Evolutionary conservation across 2,329 filamentous ascomycete species (phyloP).

Genomic region (Plectosphaerella cucumerina): DNA sequence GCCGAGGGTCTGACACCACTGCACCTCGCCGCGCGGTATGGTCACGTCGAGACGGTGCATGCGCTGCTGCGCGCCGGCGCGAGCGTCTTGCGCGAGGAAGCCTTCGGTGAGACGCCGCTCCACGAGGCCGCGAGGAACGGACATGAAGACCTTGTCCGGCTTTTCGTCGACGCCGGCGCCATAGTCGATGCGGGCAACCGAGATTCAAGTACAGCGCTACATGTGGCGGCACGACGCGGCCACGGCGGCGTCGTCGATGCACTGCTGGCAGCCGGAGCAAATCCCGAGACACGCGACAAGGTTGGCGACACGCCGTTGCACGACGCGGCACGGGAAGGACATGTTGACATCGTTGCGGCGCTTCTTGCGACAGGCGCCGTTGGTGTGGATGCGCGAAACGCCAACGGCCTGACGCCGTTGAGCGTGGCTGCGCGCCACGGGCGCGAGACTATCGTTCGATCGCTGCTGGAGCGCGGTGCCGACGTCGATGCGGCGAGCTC

Average conservation of each 20-base stretch:
- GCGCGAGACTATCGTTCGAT: conserved; percentile 12
- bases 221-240: conserved; percentile 7
- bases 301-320: conserved; percentile 13
- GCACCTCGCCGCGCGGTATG: conserved; percentile 10
- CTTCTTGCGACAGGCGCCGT: conserved; percentile 12
- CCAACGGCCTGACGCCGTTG: conserved; percentile 12
- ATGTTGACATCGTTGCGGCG: conserved; percentile 7
- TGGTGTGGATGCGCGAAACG: conserved; percentile 12
- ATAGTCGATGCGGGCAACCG: conserved; percentile 11
- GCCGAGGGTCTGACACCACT: conserved; percentile 11
- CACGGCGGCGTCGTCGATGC: conserved; percentile 1
- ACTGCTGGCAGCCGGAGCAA: conserved; percentile 9
- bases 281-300: conserved; percentile 12
- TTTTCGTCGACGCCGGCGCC: conserved; percentile 8
- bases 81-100: conserved; percentile 10
- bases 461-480: conserved; percentile 14
- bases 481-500: conserved; percentile 11
- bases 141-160: conserved; percentile 4
- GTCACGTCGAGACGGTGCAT: conserved; percentile 10
- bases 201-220: conserved; percentile 11
- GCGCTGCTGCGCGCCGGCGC: conserved; percentile 10
- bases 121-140: conserved; percentile 10
- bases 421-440: conserved; percentile 12
- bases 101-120: conserved; percentile 11
- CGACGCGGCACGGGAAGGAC: conserved; percentile 10